phyloP scores from a whole-genome alignment of 1,284 basidiomycete genomes.

The Pyrrhoderma lamaoense region DNA sequence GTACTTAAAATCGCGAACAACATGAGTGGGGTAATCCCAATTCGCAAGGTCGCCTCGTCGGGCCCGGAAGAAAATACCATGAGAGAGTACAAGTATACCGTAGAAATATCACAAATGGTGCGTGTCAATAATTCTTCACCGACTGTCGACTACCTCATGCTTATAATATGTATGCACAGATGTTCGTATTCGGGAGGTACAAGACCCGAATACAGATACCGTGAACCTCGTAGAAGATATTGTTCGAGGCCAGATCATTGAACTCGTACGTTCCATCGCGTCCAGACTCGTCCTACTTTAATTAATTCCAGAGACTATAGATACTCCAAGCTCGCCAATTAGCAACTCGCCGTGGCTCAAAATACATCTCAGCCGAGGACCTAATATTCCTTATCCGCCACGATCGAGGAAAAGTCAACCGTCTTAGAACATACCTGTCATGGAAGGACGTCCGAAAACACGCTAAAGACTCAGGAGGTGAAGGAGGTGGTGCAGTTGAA shows the following conservation, averaged over 20 bases:
- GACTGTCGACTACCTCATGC: no score
- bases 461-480: conserved; percentile 81
- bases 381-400: conserved; percentile 95
- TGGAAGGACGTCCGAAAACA: conserved; percentile 98
- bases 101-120: conserved; percentile 82
- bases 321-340: conserved; percentile 86
- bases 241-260: conserved; percentile 87
- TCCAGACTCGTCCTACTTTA: not conserved
- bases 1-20: no score
- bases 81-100: conserved; percentile 63
- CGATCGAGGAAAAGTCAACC: conserved; percentile 90
- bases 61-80: conserved; percentile 14
- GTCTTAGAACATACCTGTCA: conserved; percentile 88
- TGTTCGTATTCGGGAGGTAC: conserved; percentile 96
- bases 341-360: conserved; percentile 75
- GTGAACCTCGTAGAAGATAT: conserved; percentile 94
- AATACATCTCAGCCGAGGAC: conserved; percentile 87
- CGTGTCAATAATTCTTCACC: no score
- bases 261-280: conserved; percentile 58
- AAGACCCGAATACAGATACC: conserved; percentile 83
- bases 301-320: conserved; percentile 36
- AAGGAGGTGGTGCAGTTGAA: conserved; percentile 72
- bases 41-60: conserved; percentile 5
- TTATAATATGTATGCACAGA: conserved; percentile 41
- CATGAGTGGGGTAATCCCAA: conserved; percentile 4